phyloP scores from a whole-genome alignment of 306 rosid species.

The Dryas alaskensis region DNA sequence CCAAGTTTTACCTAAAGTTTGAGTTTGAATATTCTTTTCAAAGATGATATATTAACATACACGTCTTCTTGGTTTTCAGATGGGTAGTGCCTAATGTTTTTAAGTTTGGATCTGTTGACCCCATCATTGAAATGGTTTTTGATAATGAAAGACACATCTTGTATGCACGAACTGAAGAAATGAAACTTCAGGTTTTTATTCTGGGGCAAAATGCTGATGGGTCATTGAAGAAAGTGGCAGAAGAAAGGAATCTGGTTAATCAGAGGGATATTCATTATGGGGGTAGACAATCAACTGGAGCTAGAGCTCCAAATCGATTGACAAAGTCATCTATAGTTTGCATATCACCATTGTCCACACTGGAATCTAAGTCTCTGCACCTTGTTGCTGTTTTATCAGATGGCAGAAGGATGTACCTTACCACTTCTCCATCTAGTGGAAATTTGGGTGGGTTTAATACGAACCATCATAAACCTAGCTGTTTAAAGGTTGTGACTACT shows the following conservation, averaged over 20 bases:
- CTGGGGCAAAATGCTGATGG: conserved; percentile 83
- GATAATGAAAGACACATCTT: conserved; percentile 89
- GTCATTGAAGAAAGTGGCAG: conserved; percentile 85
- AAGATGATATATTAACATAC: conserved; percentile 22
- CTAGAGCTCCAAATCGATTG: conserved; percentile 60
- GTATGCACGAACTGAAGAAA: conserved; percentile 86
- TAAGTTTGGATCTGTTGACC: conserved; percentile 92
- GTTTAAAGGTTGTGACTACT: conserved; percentile 86
- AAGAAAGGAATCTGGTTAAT: conserved; percentile 84
- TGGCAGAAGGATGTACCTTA: conserved; percentile 93
- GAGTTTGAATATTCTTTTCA: conserved; percentile 14
- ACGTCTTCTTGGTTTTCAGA: conserved; percentile 51
- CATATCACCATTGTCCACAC: conserved; percentile 82
- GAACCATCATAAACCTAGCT: conserved; percentile 67
- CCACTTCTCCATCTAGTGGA: conserved; percentile 89
- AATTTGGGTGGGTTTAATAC: conserved; percentile 69
- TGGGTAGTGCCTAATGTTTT: conserved; percentile 97
- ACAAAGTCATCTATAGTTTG: conserved; percentile 79
- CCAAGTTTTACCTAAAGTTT: conserved; percentile 11
- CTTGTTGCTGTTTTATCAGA: conserved; percentile 92
- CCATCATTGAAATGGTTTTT: conserved; percentile 85
- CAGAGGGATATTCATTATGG: conserved; percentile 74
- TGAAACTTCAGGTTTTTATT: conserved; percentile 89
- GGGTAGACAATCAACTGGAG: conserved; percentile 74
- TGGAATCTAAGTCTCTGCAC: conserved; percentile 88